Base-by-base conservation (phyloP, 176 grass and related monocot genomes). In the Oropetium thomaeum region DNA sequence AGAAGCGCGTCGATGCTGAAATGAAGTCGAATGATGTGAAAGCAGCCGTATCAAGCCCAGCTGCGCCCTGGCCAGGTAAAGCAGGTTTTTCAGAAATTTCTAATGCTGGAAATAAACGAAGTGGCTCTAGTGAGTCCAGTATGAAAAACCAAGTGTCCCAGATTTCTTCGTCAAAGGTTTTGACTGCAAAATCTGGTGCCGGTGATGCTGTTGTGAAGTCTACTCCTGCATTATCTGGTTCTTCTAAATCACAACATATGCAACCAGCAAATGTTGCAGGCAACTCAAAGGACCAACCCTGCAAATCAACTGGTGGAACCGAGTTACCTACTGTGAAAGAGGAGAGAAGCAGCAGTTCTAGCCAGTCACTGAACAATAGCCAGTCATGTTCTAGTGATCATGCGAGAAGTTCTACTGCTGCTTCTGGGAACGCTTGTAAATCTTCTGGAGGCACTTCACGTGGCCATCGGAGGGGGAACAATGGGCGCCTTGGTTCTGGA, bases 1-100 rank as follows among this genome's bases (percentile, higher is more conserved):
- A 97, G 79, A 97, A 89, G 75, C 88, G 94, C 27, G 94, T 97
- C 73, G 86, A 97, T 81, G 90, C 94, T 15, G 94, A 97, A 79
- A 97, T 97, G 90, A 97, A 95, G 71, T 89, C 79, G 39, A 92
- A 90, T 77, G 96, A 98, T 48, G 82, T 44, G 6, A 95, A 98
- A 78, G 5, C 77, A 70, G 53, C 79, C 51, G 79, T 74, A 41
- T 87, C 89, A 63, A 72, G 77, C 43, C 90, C 91, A 73, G 49
- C 86, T 87, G 91, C 70, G 65, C 83, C 72, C 33, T 97, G 95
- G 91, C 53, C 82, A 23, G 88, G 82, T 15, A 97, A 92, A 73
- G 23, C 62, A 44, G 88, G 84, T 4, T 89, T 85, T 58, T 52
- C 87, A 80, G 95, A 98, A 73, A 59, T 88, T 82, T 79, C 90